Conservation (phyloP, 768 basidiomycete genomes). For the Termitomyces sp. region DNA sequence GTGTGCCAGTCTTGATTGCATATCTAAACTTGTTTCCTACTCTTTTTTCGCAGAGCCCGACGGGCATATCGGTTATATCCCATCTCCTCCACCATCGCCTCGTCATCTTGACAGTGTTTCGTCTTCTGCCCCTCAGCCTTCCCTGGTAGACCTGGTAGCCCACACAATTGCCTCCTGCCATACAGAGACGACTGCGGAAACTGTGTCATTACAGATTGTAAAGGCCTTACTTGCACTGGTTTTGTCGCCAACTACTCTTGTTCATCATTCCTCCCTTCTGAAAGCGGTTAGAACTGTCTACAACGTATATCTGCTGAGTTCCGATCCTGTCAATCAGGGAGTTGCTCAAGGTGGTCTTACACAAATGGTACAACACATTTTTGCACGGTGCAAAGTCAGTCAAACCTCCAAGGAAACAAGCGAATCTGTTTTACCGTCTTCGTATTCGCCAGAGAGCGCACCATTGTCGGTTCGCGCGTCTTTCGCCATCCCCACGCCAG, state of each 20-base stretch:
- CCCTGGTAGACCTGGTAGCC: constrained; percentile 88
- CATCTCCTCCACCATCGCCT: constrained; percentile 79
- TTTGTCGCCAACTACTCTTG: constrained; percentile 77
- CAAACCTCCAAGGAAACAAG: constrained; percentile 16
- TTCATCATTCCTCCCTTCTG: constrained; percentile 93
- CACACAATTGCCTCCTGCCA: constrained; percentile 94
- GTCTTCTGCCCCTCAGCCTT: constrained; percentile 49
- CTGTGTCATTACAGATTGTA: constrained; percentile 94
- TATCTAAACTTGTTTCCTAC: constrained; percentile 95
- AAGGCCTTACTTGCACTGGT: constrained; percentile 90
- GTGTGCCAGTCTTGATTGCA: constrained; percentile 96
- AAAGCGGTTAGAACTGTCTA: constrained; percentile 98
- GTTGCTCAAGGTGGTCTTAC: constrained; percentile 97
- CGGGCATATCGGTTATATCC: constrained; percentile 32
- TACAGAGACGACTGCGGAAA: constrained; percentile 79
- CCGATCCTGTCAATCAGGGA: constrained; percentile 90
- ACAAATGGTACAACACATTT: constrained; percentile 97
- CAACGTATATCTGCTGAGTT: constrained; percentile 91
- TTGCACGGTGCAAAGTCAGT: constrained; percentile 64
- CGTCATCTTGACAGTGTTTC: constrained; percentile 31
- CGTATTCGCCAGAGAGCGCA: constrained; percentile 15
- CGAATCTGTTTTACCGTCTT: constrained; percentile 10
- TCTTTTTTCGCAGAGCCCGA: constrained; percentile 86
- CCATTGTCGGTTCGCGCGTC: constrained; percentile 11
- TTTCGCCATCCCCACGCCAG: constrained; percentile 8